These are phyloP conservation scores for Mycosphaerella sp. DNA, from an alignment of 2,329 filamentous ascomycete species.

Conservation along the genomic window DNA sequence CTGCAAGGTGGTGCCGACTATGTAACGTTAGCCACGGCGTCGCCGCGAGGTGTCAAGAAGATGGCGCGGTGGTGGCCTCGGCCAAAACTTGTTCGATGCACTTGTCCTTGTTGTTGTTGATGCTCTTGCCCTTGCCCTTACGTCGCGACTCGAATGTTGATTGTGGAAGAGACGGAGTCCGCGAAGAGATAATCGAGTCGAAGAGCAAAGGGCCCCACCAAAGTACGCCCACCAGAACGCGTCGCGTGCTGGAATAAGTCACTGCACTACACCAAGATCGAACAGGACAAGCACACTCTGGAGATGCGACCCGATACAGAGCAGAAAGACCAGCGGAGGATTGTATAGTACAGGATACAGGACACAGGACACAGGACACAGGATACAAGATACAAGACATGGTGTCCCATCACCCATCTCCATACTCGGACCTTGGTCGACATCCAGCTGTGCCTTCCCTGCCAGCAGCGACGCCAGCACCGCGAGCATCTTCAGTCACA, in stretches of 20 bases:
- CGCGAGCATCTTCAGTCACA: slow-evolving; percentile 47
- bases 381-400: slow-evolving; percentile 9
- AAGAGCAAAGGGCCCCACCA: not conserved
- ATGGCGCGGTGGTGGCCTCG: not conserved
- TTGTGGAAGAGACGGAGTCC: not conserved
- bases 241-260: not conserved
- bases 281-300: not conserved
- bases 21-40: not conserved
- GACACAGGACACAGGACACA: not conserved
- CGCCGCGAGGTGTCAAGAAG: not conserved
- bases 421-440: slow-evolving; percentile 21
- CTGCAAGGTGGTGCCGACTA: not conserved
- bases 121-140: too few species aligned
- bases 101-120: not conserved
- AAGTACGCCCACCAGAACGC: not conserved
- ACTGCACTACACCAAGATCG: not conserved
- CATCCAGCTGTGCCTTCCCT: slow-evolving; percentile 9
- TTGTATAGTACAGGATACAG: not conserved
- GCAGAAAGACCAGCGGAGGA: not conserved
- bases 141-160: not conserved
- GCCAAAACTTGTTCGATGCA: not conserved
- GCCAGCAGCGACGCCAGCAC: slow-evolving; percentile 1
- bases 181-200: not conserved
- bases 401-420: slow-evolving; percentile 26
- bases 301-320: not conserved